Base-by-base conservation (phyloP, 257 asterid species). In the Asclepias syriaca region DNA sequence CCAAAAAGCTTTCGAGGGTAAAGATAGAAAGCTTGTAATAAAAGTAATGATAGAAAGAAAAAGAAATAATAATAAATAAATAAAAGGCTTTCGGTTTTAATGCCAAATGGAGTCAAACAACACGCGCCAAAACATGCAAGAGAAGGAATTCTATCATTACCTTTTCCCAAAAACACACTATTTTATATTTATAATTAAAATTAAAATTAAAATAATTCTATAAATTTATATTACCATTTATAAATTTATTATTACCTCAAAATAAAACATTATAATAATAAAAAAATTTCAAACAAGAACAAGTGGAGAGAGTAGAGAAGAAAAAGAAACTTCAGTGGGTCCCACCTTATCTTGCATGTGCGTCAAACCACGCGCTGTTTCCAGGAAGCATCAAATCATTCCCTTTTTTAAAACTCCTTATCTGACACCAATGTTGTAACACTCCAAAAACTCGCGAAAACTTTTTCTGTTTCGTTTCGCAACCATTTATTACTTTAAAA, bases 351-450 rank as follows among this genome's bases (percentile, higher is more conserved):
- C 71, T 59, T 32, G 27, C 34, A 3, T 22, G 77, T 24, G 71
- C 60, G 77, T 72, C 22, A 45, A 0, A 16, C 0, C 74, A 77
- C 70, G 73, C 81, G 53, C 74, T 6, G 4, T 13, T 29, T 57
- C 13, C 8, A 13, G 40, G 11, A 40, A 67, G 46, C 27, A 68
- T 68, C 59, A 64, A 64, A 37, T n/a, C 24, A 9, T 9, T 45
- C 8, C 37, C 29, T 60, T 58, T 70, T 70, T 10, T 68, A 2
- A 61, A 59, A 68, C 71, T 68, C 72, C 49, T 6, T 64, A 54
- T 64, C 78, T 78, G 76, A 78, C 82, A 74, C 64, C 73, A 53
- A 68, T 65, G 74, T 78, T 66, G 75, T 50, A 57, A 53, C 5
- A 63, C 56, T 53, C 71, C 59, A 75, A 75, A 37, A 59, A 18